A percentile compares a stretch with the other conserved stretches of the same genome.
Conservation (phyloP, 805 yeast genomes). For the Barnettozyma sp. region DNA sequence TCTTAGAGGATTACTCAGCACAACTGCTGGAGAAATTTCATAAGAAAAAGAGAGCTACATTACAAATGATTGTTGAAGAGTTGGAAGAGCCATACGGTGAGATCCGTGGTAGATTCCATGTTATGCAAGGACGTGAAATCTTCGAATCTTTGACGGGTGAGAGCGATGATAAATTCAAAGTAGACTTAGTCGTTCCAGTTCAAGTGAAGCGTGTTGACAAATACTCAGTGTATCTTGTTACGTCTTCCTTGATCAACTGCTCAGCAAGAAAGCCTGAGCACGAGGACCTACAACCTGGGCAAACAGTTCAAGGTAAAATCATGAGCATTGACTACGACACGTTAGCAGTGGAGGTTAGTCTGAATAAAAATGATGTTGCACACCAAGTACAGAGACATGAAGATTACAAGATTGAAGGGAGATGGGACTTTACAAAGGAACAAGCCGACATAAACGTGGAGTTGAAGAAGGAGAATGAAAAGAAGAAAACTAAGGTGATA, state of each 20-base stretch:
- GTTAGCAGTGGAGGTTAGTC: conserved; percentile 67
- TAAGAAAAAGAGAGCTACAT: conserved; percentile 67
- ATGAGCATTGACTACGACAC: conserved; percentile 62
- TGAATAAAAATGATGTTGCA: conserved; percentile 58
- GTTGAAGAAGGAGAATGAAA: conserved; percentile 53
- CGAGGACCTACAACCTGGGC: conserved; percentile 51
- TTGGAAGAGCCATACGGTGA: conserved; percentile 85
- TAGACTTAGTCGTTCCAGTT: conserved; percentile 71
- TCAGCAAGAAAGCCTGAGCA: conserved; percentile 42
- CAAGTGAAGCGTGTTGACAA: conserved; percentile 55
- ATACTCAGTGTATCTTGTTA: conserved; percentile 35
- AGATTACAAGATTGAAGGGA: conserved; percentile 45
- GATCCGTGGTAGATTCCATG: conserved; percentile 64
- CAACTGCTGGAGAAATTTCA: conserved; percentile 72
- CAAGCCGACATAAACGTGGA: conserved; percentile 54
- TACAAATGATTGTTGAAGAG: conserved; percentile 81
- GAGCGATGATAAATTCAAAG: conserved; percentile 55
- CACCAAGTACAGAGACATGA: conserved; percentile 33
- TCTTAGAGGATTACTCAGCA: conserved; percentile 86
- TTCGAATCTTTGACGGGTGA: conserved; percentile 91
- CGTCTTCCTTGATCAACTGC: conserved; percentile 63
- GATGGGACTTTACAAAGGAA: conserved; percentile 81
- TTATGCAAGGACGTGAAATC: conserved; percentile 60
- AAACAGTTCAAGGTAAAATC: conserved; percentile 82
- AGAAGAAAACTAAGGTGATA: conserved; percentile 63